These are phyloP conservation scores for Phytophthora pisi DNA, from an alignment of 352 stramenopile species.

Conservation along the genomic window DNA sequence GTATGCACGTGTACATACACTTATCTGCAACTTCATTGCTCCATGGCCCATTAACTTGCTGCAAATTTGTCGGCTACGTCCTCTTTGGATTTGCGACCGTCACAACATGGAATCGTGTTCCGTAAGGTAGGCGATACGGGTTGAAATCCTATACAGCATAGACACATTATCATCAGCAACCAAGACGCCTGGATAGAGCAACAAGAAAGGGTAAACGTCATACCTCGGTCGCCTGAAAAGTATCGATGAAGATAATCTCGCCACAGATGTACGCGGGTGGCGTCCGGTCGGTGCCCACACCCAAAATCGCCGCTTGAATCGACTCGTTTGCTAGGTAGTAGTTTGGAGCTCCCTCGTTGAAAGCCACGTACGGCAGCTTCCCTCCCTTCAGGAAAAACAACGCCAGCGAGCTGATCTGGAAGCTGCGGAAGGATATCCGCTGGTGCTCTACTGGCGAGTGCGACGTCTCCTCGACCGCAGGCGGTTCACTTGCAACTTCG, in stretches of 20 bases:
- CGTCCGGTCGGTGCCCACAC: conserved; percentile 55
- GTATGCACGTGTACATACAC: conserved; percentile 10
- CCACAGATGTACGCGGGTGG: conserved; percentile 79
- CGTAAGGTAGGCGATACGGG: conserved; percentile 74
- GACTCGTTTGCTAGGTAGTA: conserved; percentile 85
- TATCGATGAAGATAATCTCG: conserved; percentile 88
- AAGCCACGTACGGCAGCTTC: conserved; percentile 81
- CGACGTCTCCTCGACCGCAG: conserved; percentile 9
- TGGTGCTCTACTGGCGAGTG: conserved; percentile 50
- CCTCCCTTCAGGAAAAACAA: conserved; percentile 81
- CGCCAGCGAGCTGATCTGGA: conserved; percentile 82
- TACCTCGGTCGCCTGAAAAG: conserved; percentile 83
- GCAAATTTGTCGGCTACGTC: conserved; percentile 42
- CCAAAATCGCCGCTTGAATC: conserved; percentile 70
- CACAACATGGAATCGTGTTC: conserved; percentile 80
- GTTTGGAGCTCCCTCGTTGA: conserved; percentile 80
- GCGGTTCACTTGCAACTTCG: conserved; percentile 24
- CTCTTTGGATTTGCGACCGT: conserved; percentile 78
- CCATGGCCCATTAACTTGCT: conserved; percentile 17
- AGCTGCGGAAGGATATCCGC: conserved; percentile 79
- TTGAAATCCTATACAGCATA: conserved; percentile 71
- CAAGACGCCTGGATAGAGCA: not conserved
- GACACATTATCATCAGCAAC: conserved; percentile 15
- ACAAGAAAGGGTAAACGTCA: conserved; percentile 5
- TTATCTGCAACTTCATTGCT: conserved; percentile 1